Percentiles rank a stretch among this genome's conserved stretches.
phyloP scores from a whole-genome alignment of 345 rosid genomes.

The Corchorus olitorius region DNA sequence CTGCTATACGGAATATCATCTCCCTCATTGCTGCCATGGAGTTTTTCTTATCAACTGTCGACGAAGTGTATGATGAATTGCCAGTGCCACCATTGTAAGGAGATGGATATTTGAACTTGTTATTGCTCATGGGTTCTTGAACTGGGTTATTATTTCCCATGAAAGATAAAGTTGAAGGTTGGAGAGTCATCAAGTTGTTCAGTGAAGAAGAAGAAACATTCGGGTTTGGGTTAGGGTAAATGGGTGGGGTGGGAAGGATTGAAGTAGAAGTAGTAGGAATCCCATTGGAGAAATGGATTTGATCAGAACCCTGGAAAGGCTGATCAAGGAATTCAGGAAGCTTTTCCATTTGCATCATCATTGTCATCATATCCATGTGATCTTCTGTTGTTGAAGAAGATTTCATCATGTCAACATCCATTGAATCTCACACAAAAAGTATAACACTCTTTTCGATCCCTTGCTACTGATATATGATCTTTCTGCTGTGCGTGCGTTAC shows the following conservation, averaged over 20 bases:
- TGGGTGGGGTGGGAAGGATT: conserved; percentile 8
- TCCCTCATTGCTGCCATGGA: conserved; percentile 80
- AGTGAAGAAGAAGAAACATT: not conserved
- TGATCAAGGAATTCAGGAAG: conserved; percentile 54
- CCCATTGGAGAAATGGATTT: conserved; percentile 34
- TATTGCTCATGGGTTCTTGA: conserved; percentile 28
- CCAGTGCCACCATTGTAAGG: conserved; percentile 33
- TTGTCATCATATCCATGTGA: conserved; percentile 52
- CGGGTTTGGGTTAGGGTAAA: conserved; percentile 11
- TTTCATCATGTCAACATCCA: conserved; percentile 51
- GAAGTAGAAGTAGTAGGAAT: not conserved
- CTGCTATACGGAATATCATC: conserved; percentile 85
- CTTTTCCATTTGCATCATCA: conserved; percentile 72
- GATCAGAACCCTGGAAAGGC: conserved; percentile 26
- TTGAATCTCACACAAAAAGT: conserved; percentile 17
- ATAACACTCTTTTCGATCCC: not conserved
- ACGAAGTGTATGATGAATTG: conserved; percentile 38
- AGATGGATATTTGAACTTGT: conserved; percentile 28
- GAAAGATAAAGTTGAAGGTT: conserved; percentile 18
- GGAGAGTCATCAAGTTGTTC: not conserved
- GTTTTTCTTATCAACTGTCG: conserved; percentile 40
- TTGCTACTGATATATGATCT: not conserved
- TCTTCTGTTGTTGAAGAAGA: conserved; percentile 30
- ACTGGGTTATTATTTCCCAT: conserved; percentile 18
- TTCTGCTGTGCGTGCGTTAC: not conserved